Base-by-base conservation (phyloP, 2,329 filamentous ascomycete genomes). In the Pseudogymnoascus sp. region DNA sequence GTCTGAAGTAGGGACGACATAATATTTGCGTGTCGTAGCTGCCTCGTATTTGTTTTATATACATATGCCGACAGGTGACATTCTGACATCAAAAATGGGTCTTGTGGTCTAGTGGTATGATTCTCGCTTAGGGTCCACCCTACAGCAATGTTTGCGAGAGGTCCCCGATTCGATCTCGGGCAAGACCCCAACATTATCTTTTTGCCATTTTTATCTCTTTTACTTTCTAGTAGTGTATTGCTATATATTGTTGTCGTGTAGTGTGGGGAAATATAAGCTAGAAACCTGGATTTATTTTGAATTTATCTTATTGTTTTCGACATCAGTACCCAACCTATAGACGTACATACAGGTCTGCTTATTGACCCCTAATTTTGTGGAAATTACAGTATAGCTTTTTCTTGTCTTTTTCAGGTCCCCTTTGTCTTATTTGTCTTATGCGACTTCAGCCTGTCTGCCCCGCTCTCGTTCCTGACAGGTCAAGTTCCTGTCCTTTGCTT, bases 61-160 rank as follows among this genome's bases (percentile, higher is more conserved):
- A 56, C 33, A 12, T 56, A 1, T 31, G 6, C 4, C 1, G 16
- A 31, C 11, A 12, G 8, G 26, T 7, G 26, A 33, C 26, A 31
- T 31, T 10, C 2, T 4, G 11, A 33, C 10, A 33, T 19, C 11
- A 11, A 33, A 33, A 56, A 56, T 26, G 50, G 50, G 50, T 56
- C 50, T 56, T 56, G 50, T 56, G 50, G 50, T 56, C 50, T 56
- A 56, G 50, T 56, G 50, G 50, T 56, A 56, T 56, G 50, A 56
- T 56, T 56, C 50, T 56, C 50, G 50, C 50, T 56, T 56, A 56
- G 50, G 50, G 50, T 26, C 31, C 50, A 56, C 50, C 50, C 50
- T 56, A 56, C 50, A 56, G 50, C 50, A 33, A 56, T 26, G 31
- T 56, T 56, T 56, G 50, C 50, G 50, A 56, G 50, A 56, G 50